Evolutionary conservation across 1,284 basidiomycete genomes (phyloP), one percentile per base, ranked within the genome.

Genomic region (Irpex rosettiformis): DNA sequence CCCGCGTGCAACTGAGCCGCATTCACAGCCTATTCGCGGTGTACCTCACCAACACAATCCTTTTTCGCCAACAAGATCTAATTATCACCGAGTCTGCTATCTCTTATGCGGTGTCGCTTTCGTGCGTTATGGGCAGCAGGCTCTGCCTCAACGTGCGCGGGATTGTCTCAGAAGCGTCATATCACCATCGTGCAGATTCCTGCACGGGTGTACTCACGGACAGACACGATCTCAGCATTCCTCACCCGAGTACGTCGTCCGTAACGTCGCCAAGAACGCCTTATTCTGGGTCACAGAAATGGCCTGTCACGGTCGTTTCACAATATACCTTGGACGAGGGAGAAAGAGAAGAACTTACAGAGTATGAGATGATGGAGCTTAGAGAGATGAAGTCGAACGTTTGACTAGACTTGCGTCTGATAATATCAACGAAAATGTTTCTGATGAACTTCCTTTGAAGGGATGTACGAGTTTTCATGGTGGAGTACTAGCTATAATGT

Each of bases 51-150:
- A 83, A 81, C 64, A 66, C 82, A 21, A 67, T 85, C 49, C 70
- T 85, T 18, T 85, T 80, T 77, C 64, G 78, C 22, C 59, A 73
- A 10, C 79, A 76, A n/a, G 67, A 73, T 43, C 81, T 83, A n/a
- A 67, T 68, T 13, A 72, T 79, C 5, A 64, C 82, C 5, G 83
- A 83, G 68, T 76, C 82, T 27, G 80, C 82, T 0, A 76, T 84
- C 56, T 81, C 79, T 10, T 85, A 84, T 69, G 75, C 81, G 1
- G 75, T 83, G 16, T 79, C 83, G 2, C 72, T 85, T 67, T 81
- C 83, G 0, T 83, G 79, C 65, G 79, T 83, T 3, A 73, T 85
- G 57, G 76, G 79, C 5, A 84, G 79, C 65, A 74, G 83, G 22
- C 75, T 85, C 11, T 77, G 82, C 24, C 72, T 85, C 22, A 85